phyloP scores from a whole-genome alignment of 495 filamentous ascomycete species.

The Evansstolkia leycettana region DNA sequence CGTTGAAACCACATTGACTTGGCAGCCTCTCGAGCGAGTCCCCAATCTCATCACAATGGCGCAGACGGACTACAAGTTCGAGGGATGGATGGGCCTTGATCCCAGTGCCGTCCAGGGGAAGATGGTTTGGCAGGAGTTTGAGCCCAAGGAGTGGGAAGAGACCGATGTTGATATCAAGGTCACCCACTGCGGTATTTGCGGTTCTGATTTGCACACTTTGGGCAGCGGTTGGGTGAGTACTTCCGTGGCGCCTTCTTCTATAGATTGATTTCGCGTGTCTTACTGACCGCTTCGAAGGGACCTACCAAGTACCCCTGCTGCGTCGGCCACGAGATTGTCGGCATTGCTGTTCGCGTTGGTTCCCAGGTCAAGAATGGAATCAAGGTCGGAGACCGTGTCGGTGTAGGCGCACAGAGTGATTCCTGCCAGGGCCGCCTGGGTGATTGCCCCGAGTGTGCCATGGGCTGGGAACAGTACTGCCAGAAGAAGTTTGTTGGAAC shows the following conservation, averaged over 20 bases:
- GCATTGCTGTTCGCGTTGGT: slow-evolving; percentile 64
- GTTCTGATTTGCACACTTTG: slow-evolving; percentile 60
- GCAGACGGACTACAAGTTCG: slow-evolving; percentile 49
- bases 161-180: slow-evolving; percentile 52
- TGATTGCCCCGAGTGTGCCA: slow-evolving; percentile 58
- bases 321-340: slow-evolving; percentile 81
- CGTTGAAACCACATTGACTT: too few species aligned
- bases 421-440: slow-evolving; percentile 50
- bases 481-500: slow-evolving; percentile 36
- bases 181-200: slow-evolving; percentile 33
- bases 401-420: slow-evolving; percentile 70
- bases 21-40: too few species aligned
- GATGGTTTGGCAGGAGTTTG: slow-evolving; percentile 63
- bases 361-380: slow-evolving; percentile 47
- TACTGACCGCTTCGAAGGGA: slow-evolving; percentile 14
- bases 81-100: slow-evolving; percentile 72
- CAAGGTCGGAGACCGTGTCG: slow-evolving; percentile 77
- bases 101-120: slow-evolving; percentile 50
- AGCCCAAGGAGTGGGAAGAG: slow-evolving; percentile 73
- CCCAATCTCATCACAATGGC: slow-evolving; percentile 13
- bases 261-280: too few species aligned
- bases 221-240: slow-evolving; percentile 54
- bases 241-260: too few species aligned
- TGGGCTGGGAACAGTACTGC: slow-evolving; percentile 59
- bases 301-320: slow-evolving; percentile 55